These are phyloP conservation scores for Aotearoamyces nothofagi DNA, from an alignment of 2,329 filamentous ascomycete genomes.

Conservation along the genomic window DNA sequence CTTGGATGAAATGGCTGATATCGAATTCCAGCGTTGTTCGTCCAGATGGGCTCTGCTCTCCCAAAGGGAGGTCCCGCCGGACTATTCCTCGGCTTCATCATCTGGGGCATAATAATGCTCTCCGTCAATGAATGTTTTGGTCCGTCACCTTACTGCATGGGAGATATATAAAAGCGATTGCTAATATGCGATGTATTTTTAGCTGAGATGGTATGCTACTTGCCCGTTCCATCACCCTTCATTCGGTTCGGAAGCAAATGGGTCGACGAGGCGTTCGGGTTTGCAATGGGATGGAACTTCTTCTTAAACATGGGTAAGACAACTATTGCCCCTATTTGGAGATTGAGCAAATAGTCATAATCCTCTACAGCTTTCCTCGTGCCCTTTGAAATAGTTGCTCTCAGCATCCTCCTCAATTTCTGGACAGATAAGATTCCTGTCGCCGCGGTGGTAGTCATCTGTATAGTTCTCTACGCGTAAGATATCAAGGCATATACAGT, in stretches of 20 bases:
- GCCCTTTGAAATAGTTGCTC: slow-evolving; percentile 24
- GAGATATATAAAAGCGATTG: no score
- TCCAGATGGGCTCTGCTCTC: slow-evolving; percentile 41
- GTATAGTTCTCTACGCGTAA: slow-evolving; percentile 21
- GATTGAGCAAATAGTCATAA: no score
- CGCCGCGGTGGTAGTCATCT: slow-evolving; percentile 17
- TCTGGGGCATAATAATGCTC: slow-evolving; percentile 33
- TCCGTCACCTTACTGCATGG: no score
- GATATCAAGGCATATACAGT: slow-evolving; percentile 2
- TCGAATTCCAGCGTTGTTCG: slow-evolving; percentile 38
- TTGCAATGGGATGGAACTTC: slow-evolving; percentile 36
- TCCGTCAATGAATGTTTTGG: slow-evolving; percentile 21
- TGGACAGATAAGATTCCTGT: slow-evolving; percentile 21
- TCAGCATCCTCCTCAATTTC: slow-evolving; percentile 22
- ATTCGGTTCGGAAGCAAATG: slow-evolving; percentile 36
- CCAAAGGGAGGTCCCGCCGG: slow-evolving; percentile 39
- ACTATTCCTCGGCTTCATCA: slow-evolving; percentile 35
- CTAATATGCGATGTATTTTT: slow-evolving; percentile 31
- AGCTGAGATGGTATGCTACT: slow-evolving; percentile 40
- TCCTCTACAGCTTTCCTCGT: slow-evolving; percentile 32
- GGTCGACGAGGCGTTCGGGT: slow-evolving; percentile 34
- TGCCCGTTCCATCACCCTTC: slow-evolving; percentile 33
- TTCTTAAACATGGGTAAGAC: slow-evolving; percentile 28
- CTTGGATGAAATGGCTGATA: no score
- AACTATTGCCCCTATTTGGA: no score